Conservation (phyloP, 2,329 filamentous ascomycete species). For the Ophiostoma australiae region DNA sequence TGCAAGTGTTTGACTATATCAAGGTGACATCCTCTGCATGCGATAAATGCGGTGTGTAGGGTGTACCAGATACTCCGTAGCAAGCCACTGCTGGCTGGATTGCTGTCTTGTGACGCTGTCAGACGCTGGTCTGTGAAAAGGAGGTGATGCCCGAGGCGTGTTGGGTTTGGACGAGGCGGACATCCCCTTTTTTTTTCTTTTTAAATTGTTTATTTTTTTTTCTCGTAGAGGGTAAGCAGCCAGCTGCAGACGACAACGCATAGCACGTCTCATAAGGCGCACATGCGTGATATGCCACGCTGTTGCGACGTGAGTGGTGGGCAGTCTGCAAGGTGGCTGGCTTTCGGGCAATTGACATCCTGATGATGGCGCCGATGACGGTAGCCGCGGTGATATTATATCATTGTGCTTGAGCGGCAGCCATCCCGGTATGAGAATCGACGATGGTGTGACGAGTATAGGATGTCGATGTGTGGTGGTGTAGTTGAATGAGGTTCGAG, state of each 20-base stretch:
- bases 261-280: constrained; percentile 5
- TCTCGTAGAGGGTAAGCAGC: not conserved
- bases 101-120: not conserved
- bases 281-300: constrained; percentile 6
- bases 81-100: not conserved
- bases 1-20: not conserved
- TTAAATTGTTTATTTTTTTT: not conserved
- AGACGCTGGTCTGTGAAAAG: not conserved
- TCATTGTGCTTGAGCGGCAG: not conserved
- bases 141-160: not conserved
- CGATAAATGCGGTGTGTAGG: not conserved
- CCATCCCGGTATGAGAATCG: not conserved
- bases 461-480: not conserved
- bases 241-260: not conserved
- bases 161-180: constrained; percentile 5
- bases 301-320: not conserved
- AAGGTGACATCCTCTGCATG: not conserved
- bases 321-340: not conserved
- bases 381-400: not conserved
- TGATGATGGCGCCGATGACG: not conserved
- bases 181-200: not conserved
- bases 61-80: not conserved
- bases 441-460: not conserved
- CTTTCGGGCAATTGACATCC: not conserved
- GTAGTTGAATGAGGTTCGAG: no score